Conservation (phyloP, 345 rosid species). For the Populus pruinosa region DNA sequence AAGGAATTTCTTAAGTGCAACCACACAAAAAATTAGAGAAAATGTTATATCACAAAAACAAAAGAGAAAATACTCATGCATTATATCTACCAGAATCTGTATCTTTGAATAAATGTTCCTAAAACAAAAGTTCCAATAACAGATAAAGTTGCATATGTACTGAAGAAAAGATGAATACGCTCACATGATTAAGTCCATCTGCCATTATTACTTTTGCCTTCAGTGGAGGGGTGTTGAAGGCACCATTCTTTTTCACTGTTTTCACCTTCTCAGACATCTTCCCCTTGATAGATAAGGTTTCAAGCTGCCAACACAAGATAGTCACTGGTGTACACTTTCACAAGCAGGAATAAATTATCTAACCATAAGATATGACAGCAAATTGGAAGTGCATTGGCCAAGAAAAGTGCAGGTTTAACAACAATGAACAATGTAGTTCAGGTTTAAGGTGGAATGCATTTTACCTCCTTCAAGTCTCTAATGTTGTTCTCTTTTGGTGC, state of each 20-base stretch:
- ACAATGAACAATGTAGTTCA: background rate
- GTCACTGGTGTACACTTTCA: background rate
- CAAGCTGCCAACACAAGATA: slow-evolving; percentile 49
- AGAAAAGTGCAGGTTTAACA: background rate
- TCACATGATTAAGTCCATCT: slow-evolving; percentile 61
- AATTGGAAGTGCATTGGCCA: background rate
- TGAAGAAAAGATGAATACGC: background rate
- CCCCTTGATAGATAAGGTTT: slow-evolving; percentile 43
- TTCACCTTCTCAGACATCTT: slow-evolving; percentile 51
- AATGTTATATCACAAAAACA: background rate
- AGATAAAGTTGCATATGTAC: background rate
- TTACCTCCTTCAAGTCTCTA: slow-evolving; percentile 60
- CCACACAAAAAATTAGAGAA: background rate
- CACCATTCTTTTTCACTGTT: slow-evolving; percentile 42
- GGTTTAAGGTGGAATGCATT: slow-evolving; percentile 7
- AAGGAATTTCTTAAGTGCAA: background rate
- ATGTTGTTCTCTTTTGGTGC: slow-evolving; percentile 36
- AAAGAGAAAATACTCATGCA: background rate
- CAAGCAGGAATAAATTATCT: background rate
- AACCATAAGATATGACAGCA: background rate
- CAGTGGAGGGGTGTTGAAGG: slow-evolving; percentile 28
- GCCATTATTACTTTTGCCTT: slow-evolving; percentile 63
- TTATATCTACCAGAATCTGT: background rate
- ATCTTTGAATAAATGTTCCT: background rate
- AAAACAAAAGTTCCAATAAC: background rate